Conservation (phyloP, 2,329 filamentous ascomycete species). For the Trichoderma atrobrunneum region DNA sequence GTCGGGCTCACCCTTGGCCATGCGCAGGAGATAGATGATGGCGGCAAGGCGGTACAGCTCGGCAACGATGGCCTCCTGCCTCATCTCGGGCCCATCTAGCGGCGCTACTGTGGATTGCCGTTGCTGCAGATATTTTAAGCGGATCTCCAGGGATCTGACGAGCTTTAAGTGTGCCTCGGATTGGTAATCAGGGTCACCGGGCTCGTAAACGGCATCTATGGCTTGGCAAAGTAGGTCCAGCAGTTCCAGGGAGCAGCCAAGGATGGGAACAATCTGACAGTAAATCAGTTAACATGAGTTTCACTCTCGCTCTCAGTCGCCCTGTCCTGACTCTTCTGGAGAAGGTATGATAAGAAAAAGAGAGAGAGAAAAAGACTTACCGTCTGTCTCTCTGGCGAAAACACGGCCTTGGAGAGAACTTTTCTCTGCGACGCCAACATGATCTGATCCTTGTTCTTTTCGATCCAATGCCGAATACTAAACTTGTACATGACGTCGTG, state of each 20-base stretch:
- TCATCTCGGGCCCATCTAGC: not conserved
- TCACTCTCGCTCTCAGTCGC: not conserved
- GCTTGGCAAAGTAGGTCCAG: conserved; percentile 14
- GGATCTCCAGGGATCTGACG: not conserved
- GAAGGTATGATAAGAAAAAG: not conserved
- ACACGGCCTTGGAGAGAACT: conserved; percentile 13
- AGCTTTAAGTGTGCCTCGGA: conserved; percentile 1
- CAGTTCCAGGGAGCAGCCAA: conserved; percentile 17
- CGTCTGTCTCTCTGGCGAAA: conserved; percentile 17
- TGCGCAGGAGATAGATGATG: conserved; percentile 14
- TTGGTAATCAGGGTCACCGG: not conserved
- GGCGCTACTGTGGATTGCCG: not conserved
- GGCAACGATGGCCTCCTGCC: not conserved
- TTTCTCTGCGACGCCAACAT: not conserved
- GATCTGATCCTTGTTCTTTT: conserved; percentile 4
- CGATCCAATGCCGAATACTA: conserved; percentile 15
- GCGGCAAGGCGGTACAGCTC: conserved; percentile 12
- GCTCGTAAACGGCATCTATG: conserved; percentile 1
- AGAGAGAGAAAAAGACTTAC: not conserved
- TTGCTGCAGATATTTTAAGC: conserved; percentile 10
- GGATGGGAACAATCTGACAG: conserved; percentile 6
- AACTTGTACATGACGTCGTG: conserved; percentile 21
- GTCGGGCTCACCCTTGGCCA: conserved; percentile 5
- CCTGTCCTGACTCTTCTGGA: not conserved
- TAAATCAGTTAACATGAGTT: not conserved